A percentile compares a stretch with the other conserved stretches of the same genome.
phyloP scores from a whole-genome alignment of 306 rosid genomes.

The Cucurbita ficifolia region DNA sequence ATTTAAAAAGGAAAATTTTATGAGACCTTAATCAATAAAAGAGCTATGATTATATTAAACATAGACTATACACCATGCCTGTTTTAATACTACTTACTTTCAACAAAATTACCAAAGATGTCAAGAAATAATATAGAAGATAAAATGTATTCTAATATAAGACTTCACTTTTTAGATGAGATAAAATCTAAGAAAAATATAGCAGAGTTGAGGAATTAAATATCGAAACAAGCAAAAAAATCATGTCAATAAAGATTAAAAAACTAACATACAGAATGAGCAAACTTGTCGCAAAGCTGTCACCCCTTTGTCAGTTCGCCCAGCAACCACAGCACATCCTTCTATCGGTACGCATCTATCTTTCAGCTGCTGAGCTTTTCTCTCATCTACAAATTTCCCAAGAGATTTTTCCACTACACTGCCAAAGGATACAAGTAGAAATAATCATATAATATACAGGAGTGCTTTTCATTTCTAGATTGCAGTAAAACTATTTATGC shows the following conservation, averaged over 20 bases:
- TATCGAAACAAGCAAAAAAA: conserved; percentile 1
- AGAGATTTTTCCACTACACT: conserved; percentile 55
- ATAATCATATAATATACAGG: neutral
- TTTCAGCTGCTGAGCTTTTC: conserved; percentile 44
- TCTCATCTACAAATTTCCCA: conserved; percentile 82
- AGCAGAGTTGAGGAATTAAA: neutral
- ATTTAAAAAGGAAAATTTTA: no score
- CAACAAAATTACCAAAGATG: neutral
- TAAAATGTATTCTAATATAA: neutral
- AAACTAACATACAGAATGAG: conserved; percentile 56
- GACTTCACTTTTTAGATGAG: neutral
- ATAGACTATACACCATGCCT: neutral
- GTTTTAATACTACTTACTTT: neutral
- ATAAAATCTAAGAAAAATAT: neutral
- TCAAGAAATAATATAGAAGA: neutral
- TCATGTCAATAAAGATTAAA: neutral
- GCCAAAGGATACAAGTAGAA: conserved; percentile 7
- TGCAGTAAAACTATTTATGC: neutral
- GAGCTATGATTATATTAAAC: no score
- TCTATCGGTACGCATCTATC: conserved; percentile 63
- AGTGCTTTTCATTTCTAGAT: neutral
- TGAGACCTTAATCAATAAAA: no score
- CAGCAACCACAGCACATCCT: conserved; percentile 72
- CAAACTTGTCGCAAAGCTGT: conserved; percentile 88
- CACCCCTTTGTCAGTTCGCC: conserved; percentile 98